These are phyloP conservation scores for Salix arbutifolia DNA, from an alignment of 345 rosid genomes.

Conservation along the genomic window DNA sequence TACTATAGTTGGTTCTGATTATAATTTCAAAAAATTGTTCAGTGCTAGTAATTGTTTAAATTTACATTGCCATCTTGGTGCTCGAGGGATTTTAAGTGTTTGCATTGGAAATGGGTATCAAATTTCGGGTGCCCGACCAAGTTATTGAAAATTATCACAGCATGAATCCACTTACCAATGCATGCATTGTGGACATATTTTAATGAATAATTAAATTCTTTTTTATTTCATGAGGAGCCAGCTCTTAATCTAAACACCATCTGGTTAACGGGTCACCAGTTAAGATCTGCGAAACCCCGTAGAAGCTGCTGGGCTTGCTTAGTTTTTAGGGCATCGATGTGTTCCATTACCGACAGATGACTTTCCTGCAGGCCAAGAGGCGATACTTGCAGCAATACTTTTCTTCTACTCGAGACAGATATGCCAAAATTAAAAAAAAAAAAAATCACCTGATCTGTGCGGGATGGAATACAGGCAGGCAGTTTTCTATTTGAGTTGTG, in stretches of 20 bases:
- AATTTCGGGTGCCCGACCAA: background rate
- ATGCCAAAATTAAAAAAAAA: too few species aligned
- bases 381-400: background rate
- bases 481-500: too few species aligned
- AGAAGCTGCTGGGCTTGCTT: background rate
- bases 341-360: slow-evolving; percentile 1
- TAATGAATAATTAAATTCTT: background rate
- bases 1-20: background rate
- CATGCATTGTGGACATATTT: background rate
- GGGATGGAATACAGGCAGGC: too few species aligned
- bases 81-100: background rate
- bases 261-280: slow-evolving; percentile 26
- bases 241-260: background rate
- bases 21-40: too few species aligned
- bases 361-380: background rate
- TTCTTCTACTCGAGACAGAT: too few species aligned
- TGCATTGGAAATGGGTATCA: background rate
- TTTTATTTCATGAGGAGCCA: background rate
- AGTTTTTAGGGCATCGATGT: slow-evolving; percentile 6
- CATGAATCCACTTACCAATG: background rate
- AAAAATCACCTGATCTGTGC: too few species aligned
- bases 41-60: background rate
- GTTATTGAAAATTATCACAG: background rate
- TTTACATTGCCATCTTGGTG: background rate
- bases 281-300: slow-evolving; percentile 24